A percentile compares a stretch with the other conserved stretches of the same genome.
Conservation (phyloP, 331 rosid species). For the Cucumis variabilis region DNA sequence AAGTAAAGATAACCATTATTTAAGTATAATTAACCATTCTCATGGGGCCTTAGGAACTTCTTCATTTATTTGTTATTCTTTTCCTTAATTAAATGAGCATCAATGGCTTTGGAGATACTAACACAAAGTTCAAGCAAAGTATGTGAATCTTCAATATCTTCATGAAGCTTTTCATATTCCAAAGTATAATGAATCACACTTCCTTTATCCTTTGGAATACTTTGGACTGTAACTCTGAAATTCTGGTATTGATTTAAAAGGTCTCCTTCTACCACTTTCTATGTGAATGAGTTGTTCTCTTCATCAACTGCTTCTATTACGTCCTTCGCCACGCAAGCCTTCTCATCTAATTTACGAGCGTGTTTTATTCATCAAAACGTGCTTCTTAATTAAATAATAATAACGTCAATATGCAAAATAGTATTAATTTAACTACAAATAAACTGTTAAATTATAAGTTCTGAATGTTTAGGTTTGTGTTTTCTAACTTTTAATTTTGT, state of each 20-base stretch:
- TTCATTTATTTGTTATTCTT: background rate
- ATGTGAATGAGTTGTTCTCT: constrained; percentile 25
- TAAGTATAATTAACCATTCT: no score
- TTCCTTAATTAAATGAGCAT: background rate
- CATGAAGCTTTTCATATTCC: constrained; percentile 26
- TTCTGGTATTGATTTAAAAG: background rate
- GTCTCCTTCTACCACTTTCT: constrained; percentile 29
- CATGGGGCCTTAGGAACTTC: background rate
- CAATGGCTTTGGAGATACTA: constrained; percentile 22
- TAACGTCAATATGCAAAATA: background rate
- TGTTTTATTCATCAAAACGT: background rate
- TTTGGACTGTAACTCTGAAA: constrained; percentile 24
- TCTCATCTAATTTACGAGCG: constrained; percentile 15
- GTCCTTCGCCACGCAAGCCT: background rate
- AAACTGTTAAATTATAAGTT: no score
- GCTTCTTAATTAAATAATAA: no score
- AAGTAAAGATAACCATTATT: no score
- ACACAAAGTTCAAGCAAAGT: constrained; percentile 5
- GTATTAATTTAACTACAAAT: no score
- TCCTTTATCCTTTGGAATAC: constrained; percentile 17
- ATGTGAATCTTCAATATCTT: constrained; percentile 8
- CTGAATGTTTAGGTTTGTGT: no score
- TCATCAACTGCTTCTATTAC: constrained; percentile 36
- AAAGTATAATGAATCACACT: constrained; percentile 24
- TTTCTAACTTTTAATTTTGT: no score